phyloP scores from a whole-genome alignment of 208 protist genomes.

The Sergeia podlipaevii region DNA sequence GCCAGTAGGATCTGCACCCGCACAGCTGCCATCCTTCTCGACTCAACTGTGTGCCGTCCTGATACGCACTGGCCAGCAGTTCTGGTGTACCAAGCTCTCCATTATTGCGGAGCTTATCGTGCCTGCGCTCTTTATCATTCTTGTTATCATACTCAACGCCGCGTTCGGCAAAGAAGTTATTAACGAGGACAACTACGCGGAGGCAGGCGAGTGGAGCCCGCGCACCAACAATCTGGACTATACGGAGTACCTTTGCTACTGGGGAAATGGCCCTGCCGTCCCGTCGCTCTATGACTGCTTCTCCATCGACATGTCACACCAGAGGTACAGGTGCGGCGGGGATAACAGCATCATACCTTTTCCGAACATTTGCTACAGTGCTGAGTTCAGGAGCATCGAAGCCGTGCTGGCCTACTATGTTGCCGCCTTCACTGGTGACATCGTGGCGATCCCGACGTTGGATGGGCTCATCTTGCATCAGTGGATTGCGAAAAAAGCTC shows the following conservation, averaged over 20 bases:
- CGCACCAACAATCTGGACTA: slow-evolving; percentile 20
- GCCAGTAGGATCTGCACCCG: no score
- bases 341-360: slow-evolving; percentile 37
- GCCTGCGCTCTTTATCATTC: slow-evolving; percentile 41
- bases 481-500: slow-evolving; percentile 55
- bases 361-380: slow-evolving; percentile 28
- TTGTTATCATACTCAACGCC: slow-evolving; percentile 34
- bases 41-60: slow-evolving; percentile 4
- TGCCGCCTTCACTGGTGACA: slow-evolving; percentile 7
- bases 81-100: slow-evolving; percentile 15
- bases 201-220: background rate
- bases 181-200: slow-evolving; percentile 3
- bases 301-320: background rate
- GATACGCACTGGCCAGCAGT: slow-evolving; percentile 31
- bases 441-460: slow-evolving; percentile 31
- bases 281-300: slow-evolving; percentile 17
- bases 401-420: slow-evolving; percentile 24
- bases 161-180: slow-evolving; percentile 25
- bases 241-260: slow-evolving; percentile 21
- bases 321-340: slow-evolving; percentile 25
- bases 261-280: slow-evolving; percentile 18
- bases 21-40: background rate
- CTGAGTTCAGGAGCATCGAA: background rate
- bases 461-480: slow-evolving; percentile 55
- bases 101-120: slow-evolving; percentile 33